phyloP scores from a whole-genome alignment of 2,329 filamentous ascomycete genomes.

The Xylariomycetidae sp. region DNA sequence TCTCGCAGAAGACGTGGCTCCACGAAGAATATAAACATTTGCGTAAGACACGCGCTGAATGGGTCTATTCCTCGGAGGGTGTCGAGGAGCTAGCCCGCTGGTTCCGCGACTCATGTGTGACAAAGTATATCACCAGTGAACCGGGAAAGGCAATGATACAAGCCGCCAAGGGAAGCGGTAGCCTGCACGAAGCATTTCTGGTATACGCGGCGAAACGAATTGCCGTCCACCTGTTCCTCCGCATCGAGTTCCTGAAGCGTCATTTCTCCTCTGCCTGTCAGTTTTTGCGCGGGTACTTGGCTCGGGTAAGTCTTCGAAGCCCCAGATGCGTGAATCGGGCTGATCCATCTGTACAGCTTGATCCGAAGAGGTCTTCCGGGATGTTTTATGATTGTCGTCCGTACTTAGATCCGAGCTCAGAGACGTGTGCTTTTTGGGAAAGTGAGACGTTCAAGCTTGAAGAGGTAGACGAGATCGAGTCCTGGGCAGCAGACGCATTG shows the following conservation, averaged over 20 bases:
- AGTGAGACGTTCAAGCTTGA: constrained; percentile 12
- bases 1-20: constrained; percentile 23
- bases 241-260: constrained; percentile 21
- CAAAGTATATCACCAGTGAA: constrained; percentile 14
- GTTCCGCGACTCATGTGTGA: constrained; percentile 23
- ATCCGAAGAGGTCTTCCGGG: constrained; percentile 13
- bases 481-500: constrained; percentile 17
- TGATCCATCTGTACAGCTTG: constrained; percentile 16
- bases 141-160: constrained; percentile 14
- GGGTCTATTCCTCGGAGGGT: constrained; percentile 22
- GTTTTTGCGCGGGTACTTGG: constrained; percentile 24
- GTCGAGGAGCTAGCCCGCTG: constrained; percentile 20
- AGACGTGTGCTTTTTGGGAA: constrained; percentile 14
- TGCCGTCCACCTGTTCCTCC: constrained; percentile 22
- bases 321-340: no score
- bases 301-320: constrained; percentile 17
- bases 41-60: constrained; percentile 19
- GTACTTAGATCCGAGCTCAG: constrained; percentile 9
- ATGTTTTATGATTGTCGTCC: constrained; percentile 16
- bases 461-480: constrained; percentile 19
- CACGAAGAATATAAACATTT: constrained; percentile 14
- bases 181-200: constrained; percentile 18
- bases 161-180: constrained; percentile 11
- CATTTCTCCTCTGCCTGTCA: constrained; percentile 21
- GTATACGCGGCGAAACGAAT: constrained; percentile 19